Conservation (phyloP, 2,329 filamentous ascomycete genomes). For the Cladophialophora chaetospira region DNA sequence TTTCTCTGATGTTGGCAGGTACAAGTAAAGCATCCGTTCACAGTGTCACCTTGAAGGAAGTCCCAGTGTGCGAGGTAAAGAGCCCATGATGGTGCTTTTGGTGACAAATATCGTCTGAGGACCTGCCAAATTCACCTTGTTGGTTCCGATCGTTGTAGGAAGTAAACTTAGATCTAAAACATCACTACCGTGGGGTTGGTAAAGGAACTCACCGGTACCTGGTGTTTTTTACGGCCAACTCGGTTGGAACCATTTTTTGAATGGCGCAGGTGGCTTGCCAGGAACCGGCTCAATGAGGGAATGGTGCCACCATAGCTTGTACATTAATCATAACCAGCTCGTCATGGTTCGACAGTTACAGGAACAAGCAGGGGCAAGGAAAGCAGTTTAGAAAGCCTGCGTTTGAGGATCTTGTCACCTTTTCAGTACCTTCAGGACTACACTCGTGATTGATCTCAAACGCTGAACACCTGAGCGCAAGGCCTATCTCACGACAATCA, state of each 20-base stretch:
- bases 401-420: neutral
- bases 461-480: too few species aligned
- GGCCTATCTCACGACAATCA: slow-evolving; percentile 2
- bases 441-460: neutral
- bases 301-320: neutral
- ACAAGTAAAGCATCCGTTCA: neutral
- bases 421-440: too few species aligned
- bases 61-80: neutral
- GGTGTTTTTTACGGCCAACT: too few species aligned
- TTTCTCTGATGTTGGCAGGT: too few species aligned
- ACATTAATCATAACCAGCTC: neutral
- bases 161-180: too few species aligned
- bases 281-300: neutral
- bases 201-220: too few species aligned
- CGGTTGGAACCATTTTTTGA: neutral
- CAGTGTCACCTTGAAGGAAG: neutral
- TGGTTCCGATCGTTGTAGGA: too few species aligned
- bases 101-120: neutral
- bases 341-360: too few species aligned
- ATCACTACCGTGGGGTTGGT: too few species aligned
- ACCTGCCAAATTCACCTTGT: too few species aligned
- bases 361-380: too few species aligned
- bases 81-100: neutral
- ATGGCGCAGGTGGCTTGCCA: slow-evolving; percentile 14
- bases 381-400: neutral